These are phyloP conservation scores for Cucumis cinereus DNA, from an alignment of 306 rosid genomes.

Conservation along the genomic window DNA sequence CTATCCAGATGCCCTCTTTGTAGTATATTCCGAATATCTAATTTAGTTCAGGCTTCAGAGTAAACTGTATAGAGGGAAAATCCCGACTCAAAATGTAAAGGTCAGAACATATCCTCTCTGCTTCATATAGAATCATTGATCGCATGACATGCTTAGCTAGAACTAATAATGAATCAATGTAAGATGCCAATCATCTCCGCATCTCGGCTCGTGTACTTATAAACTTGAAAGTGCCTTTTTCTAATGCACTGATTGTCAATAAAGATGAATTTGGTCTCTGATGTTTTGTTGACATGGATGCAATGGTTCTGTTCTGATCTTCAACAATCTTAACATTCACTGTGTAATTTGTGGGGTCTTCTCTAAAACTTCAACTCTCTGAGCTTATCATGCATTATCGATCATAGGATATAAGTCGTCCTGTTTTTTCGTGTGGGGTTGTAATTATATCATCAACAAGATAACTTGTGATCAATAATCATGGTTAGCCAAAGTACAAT, in stretches of 20 bases:
- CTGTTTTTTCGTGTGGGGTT: background rate
- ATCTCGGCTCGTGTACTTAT: background rate
- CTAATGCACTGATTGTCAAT: conserved; percentile 3
- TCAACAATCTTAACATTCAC: background rate
- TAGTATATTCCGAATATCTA: conserved; percentile 75
- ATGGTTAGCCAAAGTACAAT: background rate
- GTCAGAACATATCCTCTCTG: conserved; percentile 26
- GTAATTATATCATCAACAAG: background rate
- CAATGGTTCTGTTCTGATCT: background rate
- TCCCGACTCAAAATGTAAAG: conserved; percentile 56
- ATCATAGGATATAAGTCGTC: background rate
- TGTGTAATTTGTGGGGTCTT: background rate
- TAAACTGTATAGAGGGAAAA: conserved; percentile 53
- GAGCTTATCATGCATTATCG: background rate
- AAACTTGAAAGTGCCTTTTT: conserved; percentile 8
- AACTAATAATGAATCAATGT: conserved; percentile 1
- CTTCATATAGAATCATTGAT: conserved; percentile 18
- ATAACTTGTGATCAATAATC: background rate
- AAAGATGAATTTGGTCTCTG: conserved; percentile 1
- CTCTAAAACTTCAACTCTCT: background rate
- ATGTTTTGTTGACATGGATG: background rate
- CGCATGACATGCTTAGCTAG: conserved; percentile 11
- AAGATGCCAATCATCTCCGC: background rate
- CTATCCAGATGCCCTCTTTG: conserved; percentile 80
- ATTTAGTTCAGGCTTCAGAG: conserved; percentile 33